Base-by-base conservation (phyloP, 495 filamentous ascomycete genomes). In the Evansstolkia leycettana region DNA sequence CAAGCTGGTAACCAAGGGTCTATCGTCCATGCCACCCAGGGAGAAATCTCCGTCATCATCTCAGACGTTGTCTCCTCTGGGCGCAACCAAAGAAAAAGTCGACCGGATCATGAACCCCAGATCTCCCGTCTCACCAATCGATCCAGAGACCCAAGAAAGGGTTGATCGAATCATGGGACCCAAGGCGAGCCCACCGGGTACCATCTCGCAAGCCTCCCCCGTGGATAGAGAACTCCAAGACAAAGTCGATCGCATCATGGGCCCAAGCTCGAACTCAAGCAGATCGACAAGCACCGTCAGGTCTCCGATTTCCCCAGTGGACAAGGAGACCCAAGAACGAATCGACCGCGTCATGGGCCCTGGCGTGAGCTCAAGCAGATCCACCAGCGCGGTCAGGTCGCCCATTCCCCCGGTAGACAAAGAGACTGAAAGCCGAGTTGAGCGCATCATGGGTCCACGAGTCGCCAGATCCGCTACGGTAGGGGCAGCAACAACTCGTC, bases 1-100 rank as follows among this genome's bases (percentile, higher is more conserved):
- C 7, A 41, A 33, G 7, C 31, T 48, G 27, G 38, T 40, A 23
- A 52, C 45, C 0, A 31, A 42, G 29, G 40, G 38, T 19, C 19
- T 39, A 3, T 31, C 39, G 5, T 31, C 44, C 3, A 20, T 36
- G 2, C 20, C 40, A n/a, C 35, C 34, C 1, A 38, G 30, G 30
- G 38, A 11, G 29, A 32, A 33, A 17, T 43, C 46, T 20, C 33
- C 38, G 3, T 10, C 25, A 14, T 47, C 47, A 0, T 47, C 43
- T 3, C 41, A 39, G 6, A 41, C 38, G 24, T 45, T 39, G 18
- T 43, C 33, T 11, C 40, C 17, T 39, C 34, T 39, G 8, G 17
- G 17, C 17, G 30, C 29, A 5, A 20, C 42, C 31, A 28, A 38
- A 12, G 28, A 42, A 10, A 40, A 15, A 15, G 24, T 45, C 7